Percentiles rank a stretch among this genome's conserved stretches.
Evolutionary conservation across 2,329 filamentous ascomycete species (phyloP).

Genomic region (Calonectria pteridis): DNA sequence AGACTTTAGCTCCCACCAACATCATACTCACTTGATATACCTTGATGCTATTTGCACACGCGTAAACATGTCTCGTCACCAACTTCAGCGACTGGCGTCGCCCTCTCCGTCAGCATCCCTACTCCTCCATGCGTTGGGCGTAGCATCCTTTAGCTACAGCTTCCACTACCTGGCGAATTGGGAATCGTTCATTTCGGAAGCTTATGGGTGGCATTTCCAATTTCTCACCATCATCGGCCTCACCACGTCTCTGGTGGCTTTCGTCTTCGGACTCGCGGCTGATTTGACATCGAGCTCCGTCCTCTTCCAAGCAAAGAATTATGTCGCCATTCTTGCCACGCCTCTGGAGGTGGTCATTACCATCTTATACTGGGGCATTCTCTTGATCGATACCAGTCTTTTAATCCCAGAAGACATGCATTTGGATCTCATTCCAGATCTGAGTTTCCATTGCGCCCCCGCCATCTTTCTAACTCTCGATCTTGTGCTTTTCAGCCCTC

Average conservation of each 20-base stretch:
- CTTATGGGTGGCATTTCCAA: slow-evolving; percentile 77
- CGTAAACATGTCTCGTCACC: slow-evolving; percentile 62
- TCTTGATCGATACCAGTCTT: slow-evolving; percentile 65
- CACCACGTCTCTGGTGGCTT: slow-evolving; percentile 70
- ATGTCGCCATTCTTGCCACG: slow-evolving; percentile 72
- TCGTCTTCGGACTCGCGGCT: slow-evolving; percentile 71
- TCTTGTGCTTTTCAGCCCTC: slow-evolving; percentile 76
- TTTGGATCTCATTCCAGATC: slow-evolving; percentile 68
- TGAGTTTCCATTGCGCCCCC: slow-evolving; percentile 76
- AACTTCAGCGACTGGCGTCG: slow-evolving; percentile 74
- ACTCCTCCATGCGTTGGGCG: slow-evolving; percentile 68
- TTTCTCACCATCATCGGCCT: slow-evolving; percentile 83
- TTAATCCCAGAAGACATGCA: slow-evolving; percentile 67
- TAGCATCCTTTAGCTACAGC: slow-evolving; percentile 64
- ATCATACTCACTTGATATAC: background rate
- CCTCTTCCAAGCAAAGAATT: slow-evolving; percentile 78
- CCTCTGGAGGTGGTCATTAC: slow-evolving; percentile 80
- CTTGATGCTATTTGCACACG: background rate
- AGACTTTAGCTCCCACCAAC: background rate
- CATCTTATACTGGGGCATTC: slow-evolving; percentile 79
- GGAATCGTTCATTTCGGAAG: slow-evolving; percentile 65
- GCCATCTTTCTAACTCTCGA: slow-evolving; percentile 74
- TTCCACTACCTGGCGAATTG: slow-evolving; percentile 65
- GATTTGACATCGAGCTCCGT: slow-evolving; percentile 70
- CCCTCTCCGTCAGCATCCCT: slow-evolving; percentile 75